Evolutionary conservation across 2,329 filamentous ascomycete genomes (phyloP), one percentile per base, ranked within the genome.

Genomic region (Colletotrichum cuscutae): DNA sequence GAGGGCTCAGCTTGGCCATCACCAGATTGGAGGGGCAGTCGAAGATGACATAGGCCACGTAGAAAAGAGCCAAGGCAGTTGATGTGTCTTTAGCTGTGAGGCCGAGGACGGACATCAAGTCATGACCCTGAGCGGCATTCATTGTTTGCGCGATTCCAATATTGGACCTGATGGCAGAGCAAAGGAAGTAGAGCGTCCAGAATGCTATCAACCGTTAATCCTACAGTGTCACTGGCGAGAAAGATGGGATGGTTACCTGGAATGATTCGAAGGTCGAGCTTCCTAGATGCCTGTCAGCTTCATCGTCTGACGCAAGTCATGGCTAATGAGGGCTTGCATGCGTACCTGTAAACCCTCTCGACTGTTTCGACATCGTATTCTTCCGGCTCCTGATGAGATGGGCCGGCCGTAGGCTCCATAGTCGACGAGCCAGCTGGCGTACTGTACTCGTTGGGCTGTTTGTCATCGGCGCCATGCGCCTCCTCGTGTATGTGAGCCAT

Each of bases 91-190:
- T 93, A 11, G 92, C 83, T 0, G 90, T 91, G 75, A 97, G 85
- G 72, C 90, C 80, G 63, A 98, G 88, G 49, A 93, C 88, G 2
- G 90, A 89, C 76, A 89, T 89, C n/a, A 98, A 89, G 79, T 97
- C 92, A 80, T 98, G 94, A 42, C 89, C 88, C 54, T 88, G 83
- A 22, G 88, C 83, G 35, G 83, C 83, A 83, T 98, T 98, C 95
- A 98, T 98, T 1, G 95, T 98, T 84, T 98, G 94, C n/a, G 95
- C 94, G 76, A 98, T 91, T 74, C 95, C 95, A 76, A 98, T 94
- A 82, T 97, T 98, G 78, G 94, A 97, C 65, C 95, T 92, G 78
- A 98, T 97, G 73, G 94, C 95, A 0, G 95, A 97, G 86, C 94
- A 97, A 75, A 98, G 89, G 80, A 98, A 98, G 84, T 98, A 98